Evolutionary conservation across 176 grass and related monocot genomes (phyloP), one percentile per base, ranked within the genome.

Genomic region (Juncus effusus): DNA sequence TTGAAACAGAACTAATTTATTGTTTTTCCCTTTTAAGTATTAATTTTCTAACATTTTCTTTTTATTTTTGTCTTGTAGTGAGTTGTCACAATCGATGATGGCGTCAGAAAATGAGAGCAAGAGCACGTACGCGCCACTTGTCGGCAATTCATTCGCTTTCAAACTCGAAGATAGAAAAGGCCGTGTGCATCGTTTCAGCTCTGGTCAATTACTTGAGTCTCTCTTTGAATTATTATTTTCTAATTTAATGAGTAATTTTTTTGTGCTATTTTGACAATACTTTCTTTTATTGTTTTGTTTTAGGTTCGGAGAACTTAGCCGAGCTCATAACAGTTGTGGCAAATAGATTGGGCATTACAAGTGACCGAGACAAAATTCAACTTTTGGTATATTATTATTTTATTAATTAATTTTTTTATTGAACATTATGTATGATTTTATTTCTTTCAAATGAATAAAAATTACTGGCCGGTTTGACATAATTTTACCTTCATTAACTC

Each of bases 91-190:
- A 19, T 82, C 85, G 61, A 77, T 87, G 65, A 80, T 99, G 80
- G 49, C 78, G 6, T 93, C 88, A 62, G 94, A 99, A 65, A 70
- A 75, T 60, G 85, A 99, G 74, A 84, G 83, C 42, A 84, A 69
- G 61, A 84, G 76, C 50, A 80, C 75, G 37, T 89, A 90, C 16
- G 78, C 83, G 28, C 76, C 94, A 73, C 73, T 70, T 62, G 60
- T 90, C 73, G 85, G 94, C 70, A 90, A 90, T 82, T 85, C 89
- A 40, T 93, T 99, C 84, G 4, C 85, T 60, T 99, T 93, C 65
- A 99, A 99, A 59, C 76, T 99, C 69, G 72, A 90, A 64, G 94
- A 93, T 62, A 76, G 7, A 76, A 99, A 86, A 62, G 78, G 85
- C 16, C 85, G 78, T 15, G 73, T 99, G 7, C 89, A 99, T 72